Evolutionary conservation across 441 rosid species (phyloP), one percentile per base, ranked within the genome.

Genomic region (Adansonia madagascariensis): DNA sequence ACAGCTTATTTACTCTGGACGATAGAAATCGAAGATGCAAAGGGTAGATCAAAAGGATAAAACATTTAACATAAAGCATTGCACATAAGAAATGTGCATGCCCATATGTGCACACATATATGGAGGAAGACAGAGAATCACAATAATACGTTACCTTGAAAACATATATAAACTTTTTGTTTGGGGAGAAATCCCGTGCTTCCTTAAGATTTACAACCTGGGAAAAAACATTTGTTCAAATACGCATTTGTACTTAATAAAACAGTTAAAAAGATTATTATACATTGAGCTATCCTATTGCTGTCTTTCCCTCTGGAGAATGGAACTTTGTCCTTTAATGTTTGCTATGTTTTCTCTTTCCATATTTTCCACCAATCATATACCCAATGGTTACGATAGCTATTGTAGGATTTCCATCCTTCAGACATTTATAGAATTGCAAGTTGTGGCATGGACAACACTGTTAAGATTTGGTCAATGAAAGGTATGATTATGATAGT

Each of bases 381-480:
- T 75, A 52, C 66, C 41, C 52, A 41, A 41, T 73, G 11, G 43
- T 71, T 49, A 20, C 73, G 66, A 15, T 80, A 59, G 68, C 79
- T 77, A 46, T 78, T 86, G 77, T 81, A 95, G 99, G 98, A 95
- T 80, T 95, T 95, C 84, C 98, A 95, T 84, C 98, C 97, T 43
- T 85, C 92, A 24, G 97, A 95, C 84, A 88, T 88, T 24, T 86
- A 89, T 81, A 90, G 94, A 11, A 89, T 94, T 73, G 90, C 94
- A 83, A 95, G 97, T 82, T 95, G 98, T 84, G 99, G 99, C 74
- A 92, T 95, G 98, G 97, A 92, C 86, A 92, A 91, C 80, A 92
- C 98, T 15, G 91, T 94, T 65, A 95, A 94, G 81, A 94, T 95
- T 79, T 95, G 99, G 99, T 94, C 97, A 77, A 95, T 94, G 99